Evolutionary conservation across 2,329 filamentous ascomycete genomes (phyloP).

Genomic region (Tolypocladium inflatum): DNA sequence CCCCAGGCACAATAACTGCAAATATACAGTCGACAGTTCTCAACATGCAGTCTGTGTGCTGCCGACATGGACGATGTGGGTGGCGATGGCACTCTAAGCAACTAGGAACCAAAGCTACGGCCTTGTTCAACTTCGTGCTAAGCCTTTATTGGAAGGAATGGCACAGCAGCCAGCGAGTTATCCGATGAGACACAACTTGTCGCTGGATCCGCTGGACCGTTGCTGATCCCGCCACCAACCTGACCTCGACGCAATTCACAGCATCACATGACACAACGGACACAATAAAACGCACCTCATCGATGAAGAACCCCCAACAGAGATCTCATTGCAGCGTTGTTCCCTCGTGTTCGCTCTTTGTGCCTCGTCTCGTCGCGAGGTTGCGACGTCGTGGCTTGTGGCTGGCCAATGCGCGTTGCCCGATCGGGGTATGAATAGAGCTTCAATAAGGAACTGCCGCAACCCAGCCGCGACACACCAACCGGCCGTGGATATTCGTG

Average conservation of each 20-base stretch:
- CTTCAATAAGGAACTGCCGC: conserved; percentile 8
- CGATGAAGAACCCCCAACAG: neutral
- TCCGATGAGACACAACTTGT: neutral
- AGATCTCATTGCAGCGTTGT: neutral
- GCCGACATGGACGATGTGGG: neutral
- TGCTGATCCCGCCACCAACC: neutral
- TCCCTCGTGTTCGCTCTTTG: neutral
- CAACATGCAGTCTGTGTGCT: neutral
- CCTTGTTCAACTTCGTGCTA: neutral
- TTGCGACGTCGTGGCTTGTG: neutral
- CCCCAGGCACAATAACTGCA: neutral
- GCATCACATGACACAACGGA: neutral
- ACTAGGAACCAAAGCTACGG: neutral
- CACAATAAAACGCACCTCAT: neutral
- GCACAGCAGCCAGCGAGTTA: neutral
- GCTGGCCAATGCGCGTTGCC: conserved; percentile 6
- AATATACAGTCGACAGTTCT: neutral
- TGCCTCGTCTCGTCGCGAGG: neutral
- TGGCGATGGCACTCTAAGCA: neutral
- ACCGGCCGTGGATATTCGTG: neutral
- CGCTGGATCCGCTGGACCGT: neutral
- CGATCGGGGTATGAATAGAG: conserved; percentile 15
- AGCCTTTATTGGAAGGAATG: neutral
- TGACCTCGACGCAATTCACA: neutral
- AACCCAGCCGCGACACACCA: too few species aligned